Conservation (phyloP, 164 flowering plant genomes). For the Echeveria elegans region DNA sequence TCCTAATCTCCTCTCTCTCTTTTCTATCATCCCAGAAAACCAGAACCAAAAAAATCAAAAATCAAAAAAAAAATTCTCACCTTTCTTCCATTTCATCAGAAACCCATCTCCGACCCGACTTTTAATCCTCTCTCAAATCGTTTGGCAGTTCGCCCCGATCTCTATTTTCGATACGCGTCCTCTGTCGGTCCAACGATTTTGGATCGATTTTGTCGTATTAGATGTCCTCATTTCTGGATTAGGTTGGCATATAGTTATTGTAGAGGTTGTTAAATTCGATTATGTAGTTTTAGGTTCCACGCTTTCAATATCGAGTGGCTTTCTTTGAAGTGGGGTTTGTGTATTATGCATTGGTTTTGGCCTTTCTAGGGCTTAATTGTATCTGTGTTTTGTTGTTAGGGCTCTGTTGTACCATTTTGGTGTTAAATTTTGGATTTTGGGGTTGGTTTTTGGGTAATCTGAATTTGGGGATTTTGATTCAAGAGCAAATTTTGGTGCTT, state of each 20-base stretch:
- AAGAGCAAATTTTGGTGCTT: background rate
- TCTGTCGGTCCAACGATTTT: background rate
- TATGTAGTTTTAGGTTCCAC: background rate
- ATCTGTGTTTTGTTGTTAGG: background rate
- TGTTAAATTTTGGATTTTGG: background rate
- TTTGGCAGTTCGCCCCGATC: background rate
- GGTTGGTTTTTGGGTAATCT: background rate
- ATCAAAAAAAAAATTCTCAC: background rate
- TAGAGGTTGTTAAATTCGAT: background rate
- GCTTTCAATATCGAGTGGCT: background rate
- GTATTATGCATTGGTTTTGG: background rate
- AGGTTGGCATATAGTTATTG: background rate
- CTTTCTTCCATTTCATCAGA: background rate
- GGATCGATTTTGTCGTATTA: background rate
- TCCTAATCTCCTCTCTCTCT: background rate
- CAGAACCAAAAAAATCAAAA: background rate
- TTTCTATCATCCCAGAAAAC: background rate
- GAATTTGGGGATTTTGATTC: slow-evolving; percentile 4
- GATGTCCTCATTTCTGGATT: slow-evolving; percentile 2
- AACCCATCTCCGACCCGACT: background rate
- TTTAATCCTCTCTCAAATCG: background rate
- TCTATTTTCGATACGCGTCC: background rate
- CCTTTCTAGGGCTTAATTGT: background rate
- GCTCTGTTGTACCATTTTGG: background rate
- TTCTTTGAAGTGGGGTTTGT: background rate